Evolutionary conservation across 2,329 filamentous ascomycete species (phyloP), one percentile per base, ranked within the genome.

Genomic region (Microcera coccophila): DNA sequence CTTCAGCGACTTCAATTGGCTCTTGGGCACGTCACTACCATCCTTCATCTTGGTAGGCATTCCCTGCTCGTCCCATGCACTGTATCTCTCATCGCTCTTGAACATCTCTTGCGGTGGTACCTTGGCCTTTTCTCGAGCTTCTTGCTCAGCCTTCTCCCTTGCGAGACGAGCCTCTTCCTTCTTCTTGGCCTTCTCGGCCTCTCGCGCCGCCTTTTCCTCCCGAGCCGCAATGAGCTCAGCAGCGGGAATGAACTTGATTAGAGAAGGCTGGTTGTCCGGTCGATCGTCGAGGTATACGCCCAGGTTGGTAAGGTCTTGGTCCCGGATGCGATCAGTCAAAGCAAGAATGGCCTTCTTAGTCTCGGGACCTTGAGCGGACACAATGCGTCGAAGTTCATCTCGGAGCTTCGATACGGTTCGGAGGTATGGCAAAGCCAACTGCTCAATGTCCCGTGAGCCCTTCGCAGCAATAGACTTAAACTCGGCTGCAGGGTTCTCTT

Each of bases 201-300:
- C 77, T 8, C 76, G 72, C 15, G 76, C 75, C 38, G 74, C 70
- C 60, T 81, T 81, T 54, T 82, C 79, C 40, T 80, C 78, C 5
- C 75, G 70, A 3, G 76, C 74, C 2, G 76, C 75, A 26, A 82
- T 73, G 19, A 83, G 66, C 48, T 80, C 75, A 4, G 72, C 67
- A 4, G 74, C 75, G 0, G 78, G 75, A 9, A 81, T 70, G 46
- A 82, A 81, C 57, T 81, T 82, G 48, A 95, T 84, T 22, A 95
- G 75, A 1, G 89, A 88, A 0, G 80, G 84, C 60, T 75, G 75
- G 41, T 71, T 72, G 36, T 77, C 78, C n/a, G 70, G 70, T 38
- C 88, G 80, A 58, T 96, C 90, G 60, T 96, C 90, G 1, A 96
- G 81, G 59, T 94, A 94, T 44, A 96, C 85, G 28, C 85, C 87